Conservation (phyloP, 164 flowering plant genomes). For the Amborella trichopoda region DNA sequence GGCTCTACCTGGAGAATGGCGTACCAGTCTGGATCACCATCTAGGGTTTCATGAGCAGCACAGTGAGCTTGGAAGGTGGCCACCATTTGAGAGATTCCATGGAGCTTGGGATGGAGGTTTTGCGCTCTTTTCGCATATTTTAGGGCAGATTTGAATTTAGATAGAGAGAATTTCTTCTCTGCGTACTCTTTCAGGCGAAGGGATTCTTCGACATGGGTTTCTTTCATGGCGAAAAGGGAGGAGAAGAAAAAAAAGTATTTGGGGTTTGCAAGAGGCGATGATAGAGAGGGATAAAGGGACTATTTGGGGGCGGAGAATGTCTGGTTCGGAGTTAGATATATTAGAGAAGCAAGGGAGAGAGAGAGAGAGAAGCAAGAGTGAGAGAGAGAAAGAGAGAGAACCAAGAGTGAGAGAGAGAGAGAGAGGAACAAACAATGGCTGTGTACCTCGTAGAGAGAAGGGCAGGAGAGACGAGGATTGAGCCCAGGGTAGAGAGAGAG, state of each 20-base stretch:
- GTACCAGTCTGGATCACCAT: conserved; percentile 42
- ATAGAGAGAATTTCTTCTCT: conserved; percentile 30
- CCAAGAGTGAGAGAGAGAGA: no score
- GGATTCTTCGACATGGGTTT: conserved; percentile 30
- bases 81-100: conserved; percentile 44
- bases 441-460: no score
- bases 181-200: conserved; percentile 35
- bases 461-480: no score
- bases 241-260: no score
- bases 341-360: no score
- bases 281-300: background rate
- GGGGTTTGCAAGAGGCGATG: background rate
- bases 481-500: no score
- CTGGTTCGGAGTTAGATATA: no score
- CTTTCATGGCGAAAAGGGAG: conserved; percentile 2
- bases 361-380: no score
- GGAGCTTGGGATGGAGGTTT: conserved; percentile 29
- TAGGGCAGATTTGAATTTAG: conserved; percentile 47
- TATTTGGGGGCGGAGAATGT: no score
- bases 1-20: conserved; percentile 56
- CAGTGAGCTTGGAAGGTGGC: conserved; percentile 44
- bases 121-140: conserved; percentile 50
- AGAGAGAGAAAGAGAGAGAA: no score
- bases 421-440: no score
- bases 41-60: conserved; percentile 15